Evolutionary conservation across 1,284 basidiomycete genomes (phyloP), one percentile per base, ranked within the genome.

Genomic region (Cryptococcus jaspeensis): DNA sequence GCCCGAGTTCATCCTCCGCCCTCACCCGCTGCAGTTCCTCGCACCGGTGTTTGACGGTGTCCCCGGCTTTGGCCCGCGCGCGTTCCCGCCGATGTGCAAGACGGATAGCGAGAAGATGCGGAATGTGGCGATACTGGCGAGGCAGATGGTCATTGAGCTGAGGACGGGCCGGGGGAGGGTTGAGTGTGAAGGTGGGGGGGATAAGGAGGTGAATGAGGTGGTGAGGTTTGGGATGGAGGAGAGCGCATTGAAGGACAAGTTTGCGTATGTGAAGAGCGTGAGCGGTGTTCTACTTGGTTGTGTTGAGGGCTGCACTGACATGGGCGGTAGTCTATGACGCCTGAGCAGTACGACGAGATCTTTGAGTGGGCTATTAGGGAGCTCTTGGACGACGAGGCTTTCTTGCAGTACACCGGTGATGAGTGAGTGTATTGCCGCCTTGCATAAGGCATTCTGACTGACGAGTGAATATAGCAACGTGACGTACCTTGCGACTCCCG

Each of bases 51-150:
- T 87, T 35, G 84, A 92, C 76, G 91, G 92, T 20, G 69, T 93
- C 46, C 91, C 92, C 11, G 84, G 84, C 15, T 72, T 92, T 23
- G 89, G 89, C 8, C 84, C 89, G 46, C 81, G 92, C 39, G 88
- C 87, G 7, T 82, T 95, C 61, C 83, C 90, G 11, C 89, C 91
- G 22, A 80, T 81, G 36, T 97, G 94, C 74, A 79, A 85, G 40
- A 87, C 90, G 68, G 92, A 97, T 76, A 89, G 89, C 46, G 84
- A 81, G 66, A 84, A 89, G 69, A 88, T 87, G 76, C 80, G 84
- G 60, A 83, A 88, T 66, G 88, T 96, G 47, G 89, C 89, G 23
- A 82, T 80, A 25, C 79, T 93, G 48, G 93, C 89, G 0, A 88
- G 85, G 66, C 83, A 83, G 20, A 83, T 94, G 44, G 87, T 90